Evolutionary conservation across 208 protist genomes (phyloP).

Genomic region (Crithidia mellificae): DNA sequence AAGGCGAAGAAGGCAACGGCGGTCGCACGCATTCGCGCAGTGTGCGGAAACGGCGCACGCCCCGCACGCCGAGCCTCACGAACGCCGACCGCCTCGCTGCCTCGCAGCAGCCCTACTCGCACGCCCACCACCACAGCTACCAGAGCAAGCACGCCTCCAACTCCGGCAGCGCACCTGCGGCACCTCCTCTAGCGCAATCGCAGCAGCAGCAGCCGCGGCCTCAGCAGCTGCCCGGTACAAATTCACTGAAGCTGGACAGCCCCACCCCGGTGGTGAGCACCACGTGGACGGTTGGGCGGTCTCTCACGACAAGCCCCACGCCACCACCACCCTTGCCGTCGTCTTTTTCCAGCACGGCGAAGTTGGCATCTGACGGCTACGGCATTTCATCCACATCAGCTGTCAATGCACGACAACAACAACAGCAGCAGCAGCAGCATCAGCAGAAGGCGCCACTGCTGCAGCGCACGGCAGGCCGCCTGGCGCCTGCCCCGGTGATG

Average conservation of each 20-base stretch:
- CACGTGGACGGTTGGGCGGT: constrained; percentile 29
- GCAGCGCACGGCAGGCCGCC: constrained; percentile 32
- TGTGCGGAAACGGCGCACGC: constrained; percentile 49
- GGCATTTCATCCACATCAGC: background rate
- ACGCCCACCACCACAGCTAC: constrained; percentile 10
- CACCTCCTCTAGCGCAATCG: no score
- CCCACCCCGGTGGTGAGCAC: constrained; percentile 29
- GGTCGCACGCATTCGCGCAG: constrained; percentile 27
- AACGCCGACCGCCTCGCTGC: constrained; percentile 53
- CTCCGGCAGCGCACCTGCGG: background rate
- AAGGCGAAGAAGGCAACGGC: no score
- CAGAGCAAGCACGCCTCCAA: background rate
- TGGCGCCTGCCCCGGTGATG: constrained; percentile 10
- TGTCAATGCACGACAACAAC: background rate
- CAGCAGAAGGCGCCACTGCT: constrained; percentile 7
- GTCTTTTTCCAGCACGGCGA: background rate
- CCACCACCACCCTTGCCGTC: constrained; percentile 3
- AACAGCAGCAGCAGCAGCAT: no score
- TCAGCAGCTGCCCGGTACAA: constrained; percentile 19
- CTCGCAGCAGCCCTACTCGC: no score
- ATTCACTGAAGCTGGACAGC: constrained; percentile 38
- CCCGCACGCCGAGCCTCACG: constrained; percentile 74
- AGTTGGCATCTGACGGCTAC: no score
- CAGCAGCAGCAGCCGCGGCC: background rate
- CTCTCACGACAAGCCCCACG: constrained; percentile 28